These are phyloP conservation scores for Mucor velutinosus DNA, from an alignment of 371 early-diverging fungal species.

Conservation along the genomic window DNA sequence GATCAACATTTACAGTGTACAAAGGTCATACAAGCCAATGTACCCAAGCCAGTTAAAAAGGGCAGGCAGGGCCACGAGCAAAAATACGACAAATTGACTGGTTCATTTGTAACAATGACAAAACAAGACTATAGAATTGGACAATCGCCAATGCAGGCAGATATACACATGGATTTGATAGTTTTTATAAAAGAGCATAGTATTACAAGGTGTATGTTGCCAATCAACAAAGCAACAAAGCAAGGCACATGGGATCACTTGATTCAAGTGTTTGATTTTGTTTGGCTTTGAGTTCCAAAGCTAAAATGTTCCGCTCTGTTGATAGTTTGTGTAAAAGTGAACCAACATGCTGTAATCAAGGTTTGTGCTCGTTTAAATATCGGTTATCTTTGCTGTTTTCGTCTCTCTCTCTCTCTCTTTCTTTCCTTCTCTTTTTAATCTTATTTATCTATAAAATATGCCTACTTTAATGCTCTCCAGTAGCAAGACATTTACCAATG, in stretches of 20 bases:
- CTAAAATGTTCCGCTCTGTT: not conserved
- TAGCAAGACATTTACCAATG: not conserved
- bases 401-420: slow-evolving; percentile 2
- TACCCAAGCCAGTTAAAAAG: not conserved
- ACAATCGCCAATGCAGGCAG: not conserved
- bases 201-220: not conserved
- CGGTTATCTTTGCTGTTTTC: not conserved
- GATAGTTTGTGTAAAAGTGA: not conserved
- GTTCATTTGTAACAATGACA: not conserved
- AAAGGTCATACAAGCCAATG: not conserved
- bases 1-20: not conserved
- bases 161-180: not conserved
- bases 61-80: not conserved
- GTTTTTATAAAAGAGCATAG: not conserved
- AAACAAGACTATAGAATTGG: not conserved
- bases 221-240: not conserved
- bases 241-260: slow-evolving; percentile 20
- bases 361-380: slow-evolving; percentile 6
- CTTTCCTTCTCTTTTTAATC: too few relatives aligned
- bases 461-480: slow-evolving; percentile 10
- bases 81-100: not conserved
- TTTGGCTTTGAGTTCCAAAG: slow-evolving; percentile 8
- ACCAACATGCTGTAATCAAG: not conserved
- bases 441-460: slow-evolving; percentile 5
- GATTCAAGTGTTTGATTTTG: slow-evolving; percentile 8